Conservation (phyloP, 495 filamentous ascomycete genomes). For the Annulohypoxylon maeteangense region DNA sequence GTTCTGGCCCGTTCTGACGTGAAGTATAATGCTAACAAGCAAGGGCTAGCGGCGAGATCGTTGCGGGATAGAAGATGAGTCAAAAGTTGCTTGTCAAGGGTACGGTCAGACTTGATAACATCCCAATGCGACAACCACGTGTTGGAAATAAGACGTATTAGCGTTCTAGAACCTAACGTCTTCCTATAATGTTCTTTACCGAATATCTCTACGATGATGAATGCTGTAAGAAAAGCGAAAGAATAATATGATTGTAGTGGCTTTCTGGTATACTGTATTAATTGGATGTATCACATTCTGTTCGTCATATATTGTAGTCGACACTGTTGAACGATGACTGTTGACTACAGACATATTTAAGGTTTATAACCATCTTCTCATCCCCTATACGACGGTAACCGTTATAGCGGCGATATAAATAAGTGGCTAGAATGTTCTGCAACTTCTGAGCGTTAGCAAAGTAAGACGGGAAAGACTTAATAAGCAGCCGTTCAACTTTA, state of each 20-base stretch:
- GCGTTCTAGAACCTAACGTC: background rate
- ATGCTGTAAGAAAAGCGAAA: background rate
- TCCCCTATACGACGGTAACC: background rate
- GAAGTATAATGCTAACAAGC: background rate
- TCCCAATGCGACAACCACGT: background rate
- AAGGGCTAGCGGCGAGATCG: background rate
- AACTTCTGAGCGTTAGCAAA: background rate
- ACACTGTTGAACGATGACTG: background rate
- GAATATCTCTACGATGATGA: background rate
- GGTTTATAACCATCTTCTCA: background rate
- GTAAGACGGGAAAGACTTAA: background rate
- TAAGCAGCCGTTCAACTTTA: background rate
- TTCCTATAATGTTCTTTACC: background rate
- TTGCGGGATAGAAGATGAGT: background rate
- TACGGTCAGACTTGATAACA: background rate
- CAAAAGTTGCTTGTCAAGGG: background rate
- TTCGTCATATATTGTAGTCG: too few species aligned
- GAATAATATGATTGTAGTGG: background rate
- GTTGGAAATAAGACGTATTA: background rate
- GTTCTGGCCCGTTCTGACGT: background rate
- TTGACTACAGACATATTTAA: background rate
- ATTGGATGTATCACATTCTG: too few species aligned
- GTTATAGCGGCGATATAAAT: background rate
- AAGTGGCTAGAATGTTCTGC: background rate
- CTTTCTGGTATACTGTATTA: background rate